Evolutionary conservation across 208 protist species (phyloP).

Genomic region (Leishmania tarentolae): DNA sequence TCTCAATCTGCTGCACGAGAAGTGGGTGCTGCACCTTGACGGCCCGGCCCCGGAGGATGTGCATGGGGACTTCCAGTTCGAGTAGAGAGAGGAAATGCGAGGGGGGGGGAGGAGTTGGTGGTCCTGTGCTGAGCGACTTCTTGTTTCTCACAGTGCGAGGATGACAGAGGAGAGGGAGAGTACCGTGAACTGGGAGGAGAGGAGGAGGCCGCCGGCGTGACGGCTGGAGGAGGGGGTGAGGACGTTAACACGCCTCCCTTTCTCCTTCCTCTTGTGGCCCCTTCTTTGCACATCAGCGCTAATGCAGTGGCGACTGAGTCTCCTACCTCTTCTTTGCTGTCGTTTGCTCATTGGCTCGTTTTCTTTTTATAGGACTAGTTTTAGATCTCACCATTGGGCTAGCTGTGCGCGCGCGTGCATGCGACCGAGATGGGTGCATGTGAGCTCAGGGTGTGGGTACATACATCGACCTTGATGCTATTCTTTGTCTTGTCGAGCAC

Average conservation of each 20-base stretch:
- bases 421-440: too few species aligned
- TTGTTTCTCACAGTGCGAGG: background rate
- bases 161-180: background rate
- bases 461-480: background rate
- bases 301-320: background rate
- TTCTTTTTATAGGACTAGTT: background rate
- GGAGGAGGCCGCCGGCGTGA: background rate
- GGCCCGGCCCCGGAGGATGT: slow-evolving; percentile 61
- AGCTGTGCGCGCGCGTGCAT: background rate
- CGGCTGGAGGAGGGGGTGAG: background rate
- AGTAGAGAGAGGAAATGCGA: slow-evolving; percentile 7
- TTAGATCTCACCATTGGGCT: slow-evolving; percentile 1
- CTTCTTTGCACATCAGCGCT: background rate
- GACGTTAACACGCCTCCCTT: background rate
- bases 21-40: slow-evolving; percentile 75
- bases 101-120: background rate
- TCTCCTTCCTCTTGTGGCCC: background rate
- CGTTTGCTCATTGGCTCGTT: too few species aligned
- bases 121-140: slow-evolving; percentile 3
- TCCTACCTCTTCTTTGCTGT: background rate
- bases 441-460: background rate
- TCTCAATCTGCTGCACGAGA: slow-evolving; percentile 62
- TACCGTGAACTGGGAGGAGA: background rate
- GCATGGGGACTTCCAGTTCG: slow-evolving; percentile 45
- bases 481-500: background rate